Base-by-base conservation (phyloP, 2,329 filamentous ascomycete genomes). In the Teratosphaeria nubilosa region DNA sequence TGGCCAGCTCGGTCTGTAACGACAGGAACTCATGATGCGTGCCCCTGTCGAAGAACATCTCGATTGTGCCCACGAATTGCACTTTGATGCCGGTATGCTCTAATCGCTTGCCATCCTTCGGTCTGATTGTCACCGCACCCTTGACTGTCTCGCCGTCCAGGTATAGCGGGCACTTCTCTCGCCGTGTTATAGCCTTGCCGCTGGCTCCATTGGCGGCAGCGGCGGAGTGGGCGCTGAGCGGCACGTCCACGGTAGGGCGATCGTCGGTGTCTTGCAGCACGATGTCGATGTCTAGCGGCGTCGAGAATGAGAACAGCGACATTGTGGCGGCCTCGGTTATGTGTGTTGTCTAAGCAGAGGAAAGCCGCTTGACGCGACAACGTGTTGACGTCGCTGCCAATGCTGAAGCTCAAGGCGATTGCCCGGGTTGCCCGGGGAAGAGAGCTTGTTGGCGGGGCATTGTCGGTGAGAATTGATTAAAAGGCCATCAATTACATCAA, bases 11-110 rank as follows among this genome's bases (percentile, higher is more conserved):
- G 76, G 97, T 95, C 68, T 94, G 92, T 30, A 97, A 84, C 37
- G 91, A 96, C 60, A 99, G 87, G 76, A 99, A 99, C 77, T 99
- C 94, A 80, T 99, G 96, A 78, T 97, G 94, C 74, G 96, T 99
- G 68, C 92, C 92, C 71, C 94, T 90, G 75, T 99, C 94, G 76
- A 96, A 99, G 83, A 97, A 99, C 94, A 99, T 99, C 75, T 99
- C 94, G 80, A 99, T 99, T 63, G 91, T 95, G 73, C 94, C 94
- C 69, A 99, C 96, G 78, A 99, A 99, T 74, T 99, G 94, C 69
- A 99, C 92, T 78, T 99, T 99, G 82, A 99, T 96, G 68, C 94
- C 94, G 11, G 91, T 97, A 75, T 99, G 94, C 76, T 99, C 94
- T 70, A 99, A 80, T 62, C 94, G 85, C 81, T 97, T 97, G 72